Percentiles rank a stretch among this genome's conserved stretches.
These are phyloP conservation scores for Fraxinus paxiana DNA, from an alignment of 305 asterid species.

Conservation along the genomic window DNA sequence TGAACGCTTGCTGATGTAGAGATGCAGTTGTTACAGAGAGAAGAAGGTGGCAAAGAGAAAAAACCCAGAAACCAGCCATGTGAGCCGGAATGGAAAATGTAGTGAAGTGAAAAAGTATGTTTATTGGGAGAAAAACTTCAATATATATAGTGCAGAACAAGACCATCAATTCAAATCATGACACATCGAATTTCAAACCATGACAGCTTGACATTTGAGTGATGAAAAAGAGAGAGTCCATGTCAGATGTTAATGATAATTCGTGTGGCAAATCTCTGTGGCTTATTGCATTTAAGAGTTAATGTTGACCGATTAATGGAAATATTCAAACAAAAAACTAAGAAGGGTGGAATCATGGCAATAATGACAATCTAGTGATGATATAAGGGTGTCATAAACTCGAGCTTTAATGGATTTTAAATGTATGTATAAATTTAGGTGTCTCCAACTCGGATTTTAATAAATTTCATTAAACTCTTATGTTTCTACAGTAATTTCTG, in stretches of 20 bases:
- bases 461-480: neutral
- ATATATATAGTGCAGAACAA: neutral
- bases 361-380: neutral
- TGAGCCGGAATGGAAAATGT: neutral
- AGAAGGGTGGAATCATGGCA: neutral
- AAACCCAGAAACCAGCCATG: neutral
- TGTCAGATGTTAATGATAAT: neutral
- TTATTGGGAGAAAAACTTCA: neutral
- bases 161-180: neutral
- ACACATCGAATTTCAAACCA: neutral
- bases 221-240: neutral
- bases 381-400: neutral
- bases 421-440: neutral
- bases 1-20: neutral
- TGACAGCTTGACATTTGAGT: neutral
- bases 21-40: neutral
- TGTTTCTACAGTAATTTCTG: neutral
- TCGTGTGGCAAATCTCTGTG: neutral
- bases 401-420: neutral
- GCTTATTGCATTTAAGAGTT: neutral
- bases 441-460: neutral
- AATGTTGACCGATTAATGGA: neutral
- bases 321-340: neutral
- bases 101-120: neutral
- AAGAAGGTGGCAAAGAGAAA: neutral